Evolutionary conservation across 345 rosid species (phyloP).

Genomic region (Hibiscus trionum): DNA sequence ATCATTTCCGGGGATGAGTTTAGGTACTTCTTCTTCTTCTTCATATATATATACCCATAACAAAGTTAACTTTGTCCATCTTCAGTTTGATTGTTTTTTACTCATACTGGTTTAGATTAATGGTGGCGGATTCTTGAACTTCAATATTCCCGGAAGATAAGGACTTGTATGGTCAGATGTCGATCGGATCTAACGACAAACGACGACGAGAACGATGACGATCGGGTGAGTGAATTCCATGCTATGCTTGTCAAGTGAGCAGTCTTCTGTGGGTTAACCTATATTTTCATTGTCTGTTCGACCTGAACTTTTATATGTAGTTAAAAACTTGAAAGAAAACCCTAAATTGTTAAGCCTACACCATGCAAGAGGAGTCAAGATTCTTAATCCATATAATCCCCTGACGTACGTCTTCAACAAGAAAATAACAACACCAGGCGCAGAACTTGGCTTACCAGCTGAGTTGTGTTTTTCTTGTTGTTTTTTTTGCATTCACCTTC

Average conservation of each 20-base stretch:
- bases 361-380: no score
- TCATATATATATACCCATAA: background rate
- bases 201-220: background rate
- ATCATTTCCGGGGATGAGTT: background rate
- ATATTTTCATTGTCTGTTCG: constrained; percentile 32
- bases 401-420: no score
- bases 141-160: background rate
- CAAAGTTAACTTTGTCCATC: no score
- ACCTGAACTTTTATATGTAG: background rate
- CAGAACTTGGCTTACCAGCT: no score
- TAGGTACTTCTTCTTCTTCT: background rate
- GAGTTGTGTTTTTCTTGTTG: no score
- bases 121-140: background rate
- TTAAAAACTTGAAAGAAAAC: no score
- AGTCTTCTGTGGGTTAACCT: constrained; percentile 19
- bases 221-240: constrained; percentile 47
- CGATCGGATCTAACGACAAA: background rate
- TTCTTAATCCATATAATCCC: no score
- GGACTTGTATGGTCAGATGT: background rate
- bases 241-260: constrained; percentile 28
- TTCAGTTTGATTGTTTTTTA: no score
- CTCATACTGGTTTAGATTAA: no score
- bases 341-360: no score
- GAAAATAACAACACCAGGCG: no score
- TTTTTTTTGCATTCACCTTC: no score